Evolutionary conservation across 73 alveolate species (phyloP), one percentile per base, ranked within the genome.

Genomic region (Uronychia setigera): DNA sequence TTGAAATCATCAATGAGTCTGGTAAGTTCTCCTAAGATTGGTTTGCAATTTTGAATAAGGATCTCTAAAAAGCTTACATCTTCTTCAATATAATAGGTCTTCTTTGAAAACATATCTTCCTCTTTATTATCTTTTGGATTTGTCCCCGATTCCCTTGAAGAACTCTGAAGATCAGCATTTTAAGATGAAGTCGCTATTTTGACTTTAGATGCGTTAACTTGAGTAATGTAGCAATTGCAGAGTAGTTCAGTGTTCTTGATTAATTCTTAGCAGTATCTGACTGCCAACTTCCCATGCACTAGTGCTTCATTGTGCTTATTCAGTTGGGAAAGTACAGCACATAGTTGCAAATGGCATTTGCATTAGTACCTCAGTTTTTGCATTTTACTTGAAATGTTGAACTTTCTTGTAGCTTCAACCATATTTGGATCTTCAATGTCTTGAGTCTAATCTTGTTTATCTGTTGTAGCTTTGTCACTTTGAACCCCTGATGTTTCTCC

Each of bases 261-360:
- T 59, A 94, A 85, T 84, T 92, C 96, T 78, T 91, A 88, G 81
- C 97, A 96, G 90, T 83, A 92, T 58, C 84, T 81, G 0, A 94
- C 88, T 28, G 98, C 99, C 87, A 92, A 77, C 86, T 96, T 88
- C 25, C 97, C 99, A 82, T 96, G 99, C 76, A 85, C 81, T 32
- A 96, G 88, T 0, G 99, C 99, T 59, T 92, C 97, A 32, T 89
- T 83, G 76, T 96, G 99, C 35, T 92, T 85, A 80, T 94, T 96
- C 59, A 95, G 93, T 81, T 96, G 96, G 32, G 96, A 86, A 29
- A 96, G 80, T 13, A 94, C 97, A 5, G 99, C 99, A 85, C 99
- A 96, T 82, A 96, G 93, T 80, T 96, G 98, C 35, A 96, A 87
- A 82, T 94, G 96, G 83, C 89, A 85, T 90, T 96, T 96, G 59